A percentile compares a stretch with the other conserved stretches of the same genome.
phyloP scores from a whole-genome alignment of 139 green algal genomes.

The Desmodesmus armatus region DNA sequence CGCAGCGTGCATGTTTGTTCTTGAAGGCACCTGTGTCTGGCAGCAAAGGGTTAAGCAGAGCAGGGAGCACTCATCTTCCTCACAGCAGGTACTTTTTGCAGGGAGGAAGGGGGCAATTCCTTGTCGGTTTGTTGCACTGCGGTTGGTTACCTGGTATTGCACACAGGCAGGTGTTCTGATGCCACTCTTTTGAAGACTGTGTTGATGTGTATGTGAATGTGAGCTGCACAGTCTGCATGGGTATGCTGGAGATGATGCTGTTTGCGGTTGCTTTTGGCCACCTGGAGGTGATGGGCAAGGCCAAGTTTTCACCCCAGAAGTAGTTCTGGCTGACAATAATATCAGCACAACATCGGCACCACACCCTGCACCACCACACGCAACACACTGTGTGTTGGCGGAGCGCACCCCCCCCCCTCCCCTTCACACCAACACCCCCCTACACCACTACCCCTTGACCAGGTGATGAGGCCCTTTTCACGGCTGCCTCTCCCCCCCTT shows the following conservation, averaged over 20 bases:
- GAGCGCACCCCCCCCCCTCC: too few relatives aligned
- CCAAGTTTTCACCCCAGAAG: constrained; percentile 59
- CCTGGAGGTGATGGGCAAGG: constrained; percentile 95
- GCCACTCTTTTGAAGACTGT: too few relatives aligned
- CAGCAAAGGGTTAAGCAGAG: not conserved
- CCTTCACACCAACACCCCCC: not conserved
- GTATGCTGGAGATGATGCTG: too few relatives aligned
- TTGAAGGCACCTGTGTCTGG: not conserved
- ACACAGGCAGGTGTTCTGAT: not conserved
- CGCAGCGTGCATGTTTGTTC: too few relatives aligned
- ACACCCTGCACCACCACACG: too few relatives aligned
- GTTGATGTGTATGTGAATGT: too few relatives aligned
- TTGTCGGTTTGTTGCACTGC: too few relatives aligned
- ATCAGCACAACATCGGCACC: too few relatives aligned
- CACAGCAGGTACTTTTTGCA: too few relatives aligned
- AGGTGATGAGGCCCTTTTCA: constrained; percentile 81
- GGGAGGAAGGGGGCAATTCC: too few relatives aligned
- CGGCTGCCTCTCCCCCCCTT: constrained; percentile 64
- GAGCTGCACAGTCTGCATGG: constrained; percentile 40
- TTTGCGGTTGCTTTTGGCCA: constrained; percentile 59
- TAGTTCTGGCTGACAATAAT: too few relatives aligned
- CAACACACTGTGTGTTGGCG: constrained; percentile 18
- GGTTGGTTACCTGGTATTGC: constrained; percentile 67
- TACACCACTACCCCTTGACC: constrained; percentile 33
- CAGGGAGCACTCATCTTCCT: not conserved